Evolutionary conservation across 192 early-diverging fungal genomes (phyloP).

Genomic region (Linnemannia exigua): DNA sequence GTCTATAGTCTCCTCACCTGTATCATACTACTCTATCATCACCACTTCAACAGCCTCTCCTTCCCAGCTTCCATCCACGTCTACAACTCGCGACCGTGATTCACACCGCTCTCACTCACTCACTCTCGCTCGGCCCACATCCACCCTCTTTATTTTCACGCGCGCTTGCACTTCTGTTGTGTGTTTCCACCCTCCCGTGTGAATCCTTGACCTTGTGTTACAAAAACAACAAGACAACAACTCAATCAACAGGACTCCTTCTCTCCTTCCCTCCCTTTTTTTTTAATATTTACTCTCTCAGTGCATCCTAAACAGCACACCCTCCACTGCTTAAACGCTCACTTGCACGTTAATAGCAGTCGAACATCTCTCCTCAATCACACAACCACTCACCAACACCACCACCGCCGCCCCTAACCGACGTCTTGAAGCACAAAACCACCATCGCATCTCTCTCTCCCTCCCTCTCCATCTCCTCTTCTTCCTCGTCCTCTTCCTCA

Average conservation of each 20-base stretch:
- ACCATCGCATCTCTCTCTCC: background rate
- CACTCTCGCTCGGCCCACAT: background rate
- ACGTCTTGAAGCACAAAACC: background rate
- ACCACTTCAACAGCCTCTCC: background rate
- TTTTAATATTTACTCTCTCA: too few species aligned
- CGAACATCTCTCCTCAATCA: constrained; percentile 1
- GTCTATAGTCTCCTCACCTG: background rate
- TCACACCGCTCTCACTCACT: background rate
- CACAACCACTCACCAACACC: background rate
- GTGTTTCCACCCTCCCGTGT: background rate
- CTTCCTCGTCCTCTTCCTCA: background rate
- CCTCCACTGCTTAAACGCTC: background rate
- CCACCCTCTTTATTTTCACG: too few species aligned
- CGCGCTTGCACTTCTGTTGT: too few species aligned
- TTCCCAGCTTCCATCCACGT: too few species aligned
- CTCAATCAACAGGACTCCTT: too few species aligned
- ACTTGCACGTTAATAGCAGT: background rate
- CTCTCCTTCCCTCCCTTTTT: too few species aligned
- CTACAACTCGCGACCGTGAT: background rate
- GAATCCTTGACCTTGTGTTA: background rate
- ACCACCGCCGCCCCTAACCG: background rate
- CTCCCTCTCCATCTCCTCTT: background rate
- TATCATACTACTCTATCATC: background rate
- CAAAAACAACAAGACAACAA: background rate
- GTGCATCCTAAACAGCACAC: background rate